phyloP scores from a whole-genome alignment of 768 basidiomycete genomes.

The Austroboletus eburneus region DNA sequence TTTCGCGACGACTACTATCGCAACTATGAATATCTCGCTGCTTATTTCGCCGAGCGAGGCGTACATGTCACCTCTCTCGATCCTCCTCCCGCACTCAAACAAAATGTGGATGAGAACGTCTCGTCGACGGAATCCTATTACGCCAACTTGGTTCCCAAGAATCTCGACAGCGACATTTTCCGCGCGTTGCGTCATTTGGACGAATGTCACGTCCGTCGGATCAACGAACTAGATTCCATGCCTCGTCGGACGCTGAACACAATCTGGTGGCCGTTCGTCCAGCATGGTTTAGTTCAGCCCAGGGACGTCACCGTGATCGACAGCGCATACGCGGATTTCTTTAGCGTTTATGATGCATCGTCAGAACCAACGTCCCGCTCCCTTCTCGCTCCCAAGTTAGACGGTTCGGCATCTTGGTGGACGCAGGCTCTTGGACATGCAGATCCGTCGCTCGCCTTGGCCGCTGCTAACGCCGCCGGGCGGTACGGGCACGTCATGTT shows the following conservation, averaged over 20 bases:
- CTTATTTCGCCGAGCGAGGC: conserved; percentile 76
- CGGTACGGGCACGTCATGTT: conserved; percentile 98
- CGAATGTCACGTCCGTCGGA: conserved; percentile 53
- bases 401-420: conserved; percentile 98
- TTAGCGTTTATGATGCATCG: conserved; percentile 58
- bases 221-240: conserved; percentile 76
- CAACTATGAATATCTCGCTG: conserved; percentile 76
- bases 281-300: conserved; percentile 69
- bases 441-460: conserved; percentile 68
- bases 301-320: conserved; percentile 87
- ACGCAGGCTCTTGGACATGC: conserved; percentile 90
- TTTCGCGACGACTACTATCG: conserved; percentile 85
- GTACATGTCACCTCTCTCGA: conserved; percentile 51
- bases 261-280: conserved; percentile 98
- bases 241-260: conserved; percentile 68
- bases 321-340: conserved; percentile 83
- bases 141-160: conserved; percentile 37
- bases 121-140: conserved; percentile 71
- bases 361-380: conserved; percentile 26
- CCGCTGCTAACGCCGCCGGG: conserved; percentile 86
- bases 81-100: conserved; percentile 51
- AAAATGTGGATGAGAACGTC: conserved; percentile 44
- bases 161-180: conserved; percentile 37
- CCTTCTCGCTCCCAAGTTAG: conserved; percentile 61
- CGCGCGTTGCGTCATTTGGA: conserved; percentile 58